Conservation (phyloP, 805 yeast genomes). For the Zygosaccharomyces bisporus region DNA sequence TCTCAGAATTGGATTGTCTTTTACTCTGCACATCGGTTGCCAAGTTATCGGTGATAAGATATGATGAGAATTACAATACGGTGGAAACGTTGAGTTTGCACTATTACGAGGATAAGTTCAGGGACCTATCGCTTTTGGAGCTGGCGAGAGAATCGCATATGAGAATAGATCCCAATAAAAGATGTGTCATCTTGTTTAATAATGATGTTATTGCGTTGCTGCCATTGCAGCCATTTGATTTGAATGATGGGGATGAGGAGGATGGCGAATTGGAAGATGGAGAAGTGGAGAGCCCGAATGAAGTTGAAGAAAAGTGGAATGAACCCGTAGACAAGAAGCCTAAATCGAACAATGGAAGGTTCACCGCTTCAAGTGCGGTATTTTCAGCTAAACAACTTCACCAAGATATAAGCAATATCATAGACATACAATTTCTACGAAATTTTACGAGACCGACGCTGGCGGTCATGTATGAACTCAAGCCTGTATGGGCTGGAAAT, state of each 20-base stretch:
- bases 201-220: conserved; percentile 68
- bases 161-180: conserved; percentile 57
- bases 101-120: conserved; percentile 72
- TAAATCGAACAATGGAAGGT: conserved; percentile 10
- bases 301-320: no score
- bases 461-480: conserved; percentile 58
- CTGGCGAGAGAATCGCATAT: conserved; percentile 41
- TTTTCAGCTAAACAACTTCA: conserved; percentile 56
- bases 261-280: conserved; percentile 40
- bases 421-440: conserved; percentile 67
- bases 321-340: conserved; percentile 12
- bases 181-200: conserved; percentile 55
- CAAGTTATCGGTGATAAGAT: conserved; percentile 69
- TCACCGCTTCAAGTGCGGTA: conserved; percentile 46
- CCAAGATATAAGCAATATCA: conserved; percentile 53
- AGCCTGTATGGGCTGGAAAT: conserved; percentile 73
- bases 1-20: conserved; percentile 54
- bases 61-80: conserved; percentile 53
- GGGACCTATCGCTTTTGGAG: conserved; percentile 41
- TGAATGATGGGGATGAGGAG: conserved; percentile 39
- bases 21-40: conserved; percentile 68
- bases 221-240: conserved; percentile 51
- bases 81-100: conserved; percentile 79
- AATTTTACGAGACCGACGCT: conserved; percentile 81
- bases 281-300: conserved; percentile 36